Evolutionary conservation across 2,329 filamentous ascomycete species (phyloP).

Genomic region (Trichoderma sp.): DNA sequence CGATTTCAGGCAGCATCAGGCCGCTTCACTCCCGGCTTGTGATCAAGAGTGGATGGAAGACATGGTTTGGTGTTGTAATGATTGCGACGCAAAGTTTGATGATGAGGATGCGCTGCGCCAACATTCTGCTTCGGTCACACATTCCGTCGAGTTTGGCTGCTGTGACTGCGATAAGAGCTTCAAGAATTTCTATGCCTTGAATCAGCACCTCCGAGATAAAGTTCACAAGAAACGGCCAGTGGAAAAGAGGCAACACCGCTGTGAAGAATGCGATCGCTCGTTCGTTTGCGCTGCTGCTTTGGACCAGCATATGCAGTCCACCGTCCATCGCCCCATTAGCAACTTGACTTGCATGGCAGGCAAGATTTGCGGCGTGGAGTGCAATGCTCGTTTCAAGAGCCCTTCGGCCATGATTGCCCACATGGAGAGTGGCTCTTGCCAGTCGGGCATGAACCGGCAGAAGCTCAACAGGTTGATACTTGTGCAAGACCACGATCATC

Average conservation of each 20-base stretch:
- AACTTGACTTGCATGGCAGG: constrained; percentile 22
- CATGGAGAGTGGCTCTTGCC: constrained; percentile 26
- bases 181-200: neutral
- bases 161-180: constrained; percentile 21
- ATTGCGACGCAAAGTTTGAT: neutral
- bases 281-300: neutral
- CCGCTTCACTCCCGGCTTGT: neutral
- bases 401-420: constrained; percentile 28
- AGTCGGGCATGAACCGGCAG: constrained; percentile 25
- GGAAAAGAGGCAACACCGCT: neutral
- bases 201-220: neutral
- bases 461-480: constrained; percentile 18
- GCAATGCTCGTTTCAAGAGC: constrained; percentile 20
- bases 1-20: neutral
- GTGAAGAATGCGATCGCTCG: constrained; percentile 1
- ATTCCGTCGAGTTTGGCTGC: constrained; percentile 16
- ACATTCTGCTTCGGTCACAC: neutral
- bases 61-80: neutral
- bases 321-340: constrained; percentile 25
- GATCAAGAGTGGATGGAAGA: neutral
- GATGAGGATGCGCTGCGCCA: neutral
- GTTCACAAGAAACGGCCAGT: neutral
- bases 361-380: constrained; percentile 3
- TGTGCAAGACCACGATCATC: constrained; percentile 20
- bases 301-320: constrained; percentile 10